A percentile compares a stretch with the other conserved stretches of the same genome.
Evolutionary conservation across 257 asterid genomes (phyloP).

Genomic region (Penstemon newberryi): DNA sequence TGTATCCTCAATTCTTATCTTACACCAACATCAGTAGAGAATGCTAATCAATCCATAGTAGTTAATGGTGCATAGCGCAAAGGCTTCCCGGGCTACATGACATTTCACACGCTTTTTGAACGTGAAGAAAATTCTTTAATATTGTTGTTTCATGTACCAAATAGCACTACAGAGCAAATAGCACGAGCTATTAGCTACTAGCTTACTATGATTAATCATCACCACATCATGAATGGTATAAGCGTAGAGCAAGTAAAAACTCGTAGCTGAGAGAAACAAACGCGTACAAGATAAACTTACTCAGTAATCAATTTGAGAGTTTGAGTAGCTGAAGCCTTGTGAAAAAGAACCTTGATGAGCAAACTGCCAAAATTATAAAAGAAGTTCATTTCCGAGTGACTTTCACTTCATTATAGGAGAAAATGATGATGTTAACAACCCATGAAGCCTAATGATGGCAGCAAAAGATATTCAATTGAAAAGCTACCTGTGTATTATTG

Average conservation of each 20-base stretch:
- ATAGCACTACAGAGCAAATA: too few relatives aligned
- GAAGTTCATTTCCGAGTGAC: conserved; percentile 9
- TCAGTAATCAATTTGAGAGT: conserved; percentile 50
- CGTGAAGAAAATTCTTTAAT: too few relatives aligned
- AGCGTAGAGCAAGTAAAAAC: neutral
- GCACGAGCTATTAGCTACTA: too few relatives aligned
- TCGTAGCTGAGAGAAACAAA: neutral
- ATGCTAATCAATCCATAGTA: neutral
- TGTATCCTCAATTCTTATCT: neutral
- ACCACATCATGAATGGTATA: neutral
- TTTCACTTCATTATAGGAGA: conserved; percentile 3
- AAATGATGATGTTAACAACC: neutral
- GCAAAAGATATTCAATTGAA: neutral
- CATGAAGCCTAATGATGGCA: neutral
- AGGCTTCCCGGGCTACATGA: too few relatives aligned
- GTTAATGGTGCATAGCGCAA: too few relatives aligned
- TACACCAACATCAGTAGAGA: neutral
- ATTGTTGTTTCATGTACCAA: too few relatives aligned
- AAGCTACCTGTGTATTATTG: conserved; percentile 43
- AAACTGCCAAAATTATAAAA: conserved; percentile 41
- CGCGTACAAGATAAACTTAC: conserved; percentile 31
- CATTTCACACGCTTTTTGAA: too few relatives aligned
- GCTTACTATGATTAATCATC: neutral
- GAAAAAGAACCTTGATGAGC: conserved; percentile 55
- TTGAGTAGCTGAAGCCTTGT: conserved; percentile 52